Evolutionary conservation across 176 grass and related monocot species (phyloP), one percentile per base, ranked within the genome.

Genomic region (Musa beccarii): DNA sequence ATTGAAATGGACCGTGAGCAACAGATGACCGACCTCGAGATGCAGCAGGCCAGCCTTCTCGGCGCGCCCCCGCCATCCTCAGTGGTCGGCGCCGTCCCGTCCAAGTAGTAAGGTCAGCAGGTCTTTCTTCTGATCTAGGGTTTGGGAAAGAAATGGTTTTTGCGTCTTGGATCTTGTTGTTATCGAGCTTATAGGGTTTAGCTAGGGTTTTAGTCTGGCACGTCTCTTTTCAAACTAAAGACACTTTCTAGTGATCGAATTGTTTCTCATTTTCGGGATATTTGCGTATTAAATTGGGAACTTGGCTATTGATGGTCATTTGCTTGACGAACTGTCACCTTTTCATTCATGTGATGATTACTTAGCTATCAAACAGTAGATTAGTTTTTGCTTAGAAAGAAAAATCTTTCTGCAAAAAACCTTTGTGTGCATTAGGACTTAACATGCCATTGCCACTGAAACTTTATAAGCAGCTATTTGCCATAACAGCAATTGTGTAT

Each of bases 1-100:
- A 75, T 75, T 25, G 72, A 75, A 54, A 75, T 75, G 72, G 72
- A 75, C 28, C 72, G 72, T 24, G 72, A 75, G 12, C 73, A 75
- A 28, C 73, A 75, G 73, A 20, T 75, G 54, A 75, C 51, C 73
- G 73, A 75, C 55, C 73, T 75, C 54, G 73, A 62, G 73, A 29
- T 75, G 26, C 73, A 75, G 73, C 73, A 75, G 26, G 57, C 74
- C 74, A 62, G 54, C 54, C 74, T 76, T 14, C 74, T 76, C 14
- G 73, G 73, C 1, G 23, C 28, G 23, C 55, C 73, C 21, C 72
- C 72, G 6, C 24, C 53, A 12, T 10, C 26, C 24, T 2, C 72
- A 2, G 16, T 56, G 12, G 54, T 12, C 69, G 50, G 50, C 49
- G 49, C 50, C 49, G 49, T 3, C 8, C 66, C 13, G 10, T 23